Conservation (phyloP, 129 eudicot species). For the Sambucus nigra region DNA sequence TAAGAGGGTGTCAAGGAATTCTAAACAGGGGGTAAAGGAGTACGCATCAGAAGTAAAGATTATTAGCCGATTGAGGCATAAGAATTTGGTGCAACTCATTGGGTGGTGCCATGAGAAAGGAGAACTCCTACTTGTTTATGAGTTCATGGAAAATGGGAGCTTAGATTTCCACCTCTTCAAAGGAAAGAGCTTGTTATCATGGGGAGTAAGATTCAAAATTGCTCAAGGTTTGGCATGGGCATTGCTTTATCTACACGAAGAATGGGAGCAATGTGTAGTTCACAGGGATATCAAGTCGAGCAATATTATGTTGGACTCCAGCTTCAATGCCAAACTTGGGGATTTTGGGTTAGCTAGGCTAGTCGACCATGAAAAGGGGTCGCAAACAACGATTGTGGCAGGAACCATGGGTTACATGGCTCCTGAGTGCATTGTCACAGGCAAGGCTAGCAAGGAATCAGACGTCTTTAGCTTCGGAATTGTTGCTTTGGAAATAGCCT, state of each 20-base stretch:
- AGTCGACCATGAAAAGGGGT: constrained; percentile 3
- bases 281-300: constrained; percentile 8
- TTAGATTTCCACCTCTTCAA: constrained; percentile 19
- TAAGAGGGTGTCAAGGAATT: constrained; percentile 12
- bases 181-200: constrained; percentile 1
- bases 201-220: constrained; percentile 5
- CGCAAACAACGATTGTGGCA: constrained; percentile 7
- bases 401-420: constrained; percentile 12
- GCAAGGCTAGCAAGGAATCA: constrained; percentile 9
- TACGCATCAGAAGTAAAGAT: constrained; percentile 21
- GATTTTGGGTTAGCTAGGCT: constrained; percentile 12
- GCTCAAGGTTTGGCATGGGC: constrained; percentile 2
- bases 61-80: constrained; percentile 17
- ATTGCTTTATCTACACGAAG: constrained; percentile 13
- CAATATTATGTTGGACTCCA: constrained; percentile 5
- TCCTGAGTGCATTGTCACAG: neutral
- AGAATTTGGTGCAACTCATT: constrained; percentile 19
- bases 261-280: constrained; percentile 14
- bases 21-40: constrained; percentile 23
- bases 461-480: constrained; percentile 4
- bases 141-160: constrained; percentile 18
- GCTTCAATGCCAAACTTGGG: constrained; percentile 3
- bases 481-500: constrained; percentile 1
- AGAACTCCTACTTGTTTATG: constrained; percentile 19
- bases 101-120: constrained; percentile 22